Percentiles rank a stretch among this genome's conserved stretches.
phyloP scores from a whole-genome alignment of 2,329 filamentous ascomycete species.

The Chrysosporium keratinophilum region DNA sequence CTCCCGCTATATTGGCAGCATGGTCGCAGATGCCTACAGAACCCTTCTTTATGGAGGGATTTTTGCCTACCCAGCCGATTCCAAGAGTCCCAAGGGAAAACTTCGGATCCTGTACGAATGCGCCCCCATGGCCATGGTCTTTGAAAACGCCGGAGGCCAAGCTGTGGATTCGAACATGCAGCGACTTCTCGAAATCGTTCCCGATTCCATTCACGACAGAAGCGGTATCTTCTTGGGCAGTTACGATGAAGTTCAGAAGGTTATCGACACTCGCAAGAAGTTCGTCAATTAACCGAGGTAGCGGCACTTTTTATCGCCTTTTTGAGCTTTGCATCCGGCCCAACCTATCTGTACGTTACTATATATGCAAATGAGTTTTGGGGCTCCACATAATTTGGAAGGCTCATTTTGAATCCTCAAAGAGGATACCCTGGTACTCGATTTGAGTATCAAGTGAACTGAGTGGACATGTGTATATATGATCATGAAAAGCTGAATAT shows the following conservation, averaged over 20 bases:
- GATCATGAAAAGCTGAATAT: constrained; percentile 4
- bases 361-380: neutral
- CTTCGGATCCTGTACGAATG: constrained; percentile 96
- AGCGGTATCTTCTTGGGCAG: constrained; percentile 95
- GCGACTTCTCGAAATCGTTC: constrained; percentile 78
- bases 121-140: constrained; percentile 96
- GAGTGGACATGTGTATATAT: constrained; percentile 3
- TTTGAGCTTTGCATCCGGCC: constrained; percentile 21
- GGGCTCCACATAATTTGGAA: neutral
- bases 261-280: constrained; percentile 67
- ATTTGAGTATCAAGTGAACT: neutral
- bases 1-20: constrained; percentile 88
- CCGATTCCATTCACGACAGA: constrained; percentile 87
- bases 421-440: neutral
- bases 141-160: constrained; percentile 94
- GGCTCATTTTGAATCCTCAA: neutral
- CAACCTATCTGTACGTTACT: neutral
- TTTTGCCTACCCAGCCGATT: constrained; percentile 94
- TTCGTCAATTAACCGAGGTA: constrained; percentile 13
- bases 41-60: constrained; percentile 92
- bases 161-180: constrained; percentile 85
- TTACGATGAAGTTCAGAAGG: constrained; percentile 89
- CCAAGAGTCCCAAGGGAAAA: constrained; percentile 98
- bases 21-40: constrained; percentile 97
- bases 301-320: constrained; percentile 31